Conservation (phyloP, 805 yeast genomes). For the Suhomyces kilbournensis region DNA sequence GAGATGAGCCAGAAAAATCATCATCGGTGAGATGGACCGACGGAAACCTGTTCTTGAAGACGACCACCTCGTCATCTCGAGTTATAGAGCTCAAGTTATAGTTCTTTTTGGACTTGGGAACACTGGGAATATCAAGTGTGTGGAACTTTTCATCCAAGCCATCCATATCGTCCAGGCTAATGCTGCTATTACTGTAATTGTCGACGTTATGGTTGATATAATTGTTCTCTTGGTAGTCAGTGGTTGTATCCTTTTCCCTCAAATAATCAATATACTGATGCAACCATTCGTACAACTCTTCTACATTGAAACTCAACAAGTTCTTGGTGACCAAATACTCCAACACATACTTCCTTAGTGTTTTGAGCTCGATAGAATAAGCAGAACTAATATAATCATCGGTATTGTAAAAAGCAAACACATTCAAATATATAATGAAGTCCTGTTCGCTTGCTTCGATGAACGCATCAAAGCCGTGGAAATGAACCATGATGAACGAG, state of each 20-base stretch:
- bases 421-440: slow-evolving; percentile 40
- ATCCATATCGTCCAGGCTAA: too few species aligned
- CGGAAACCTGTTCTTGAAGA: slow-evolving; percentile 7
- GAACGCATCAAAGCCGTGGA: slow-evolving; percentile 40
- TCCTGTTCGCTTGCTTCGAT: slow-evolving; percentile 35
- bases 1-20: too few species aligned
- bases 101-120: slow-evolving; percentile 3
- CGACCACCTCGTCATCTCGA: slow-evolving; percentile 1
- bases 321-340: slow-evolving; percentile 28
- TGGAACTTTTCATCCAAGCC: not conserved
- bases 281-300: slow-evolving; percentile 37
- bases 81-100: not conserved
- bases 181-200: too few species aligned
- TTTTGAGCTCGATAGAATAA: slow-evolving; percentile 18
- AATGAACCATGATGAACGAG: slow-evolving; percentile 41
- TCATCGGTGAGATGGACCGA: slow-evolving; percentile 3
- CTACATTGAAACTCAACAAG: slow-evolving; percentile 33
- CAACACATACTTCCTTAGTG: slow-evolving; percentile 22
- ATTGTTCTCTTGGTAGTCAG: too few species aligned
- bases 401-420: slow-evolving; percentile 38
- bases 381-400: slow-evolving; percentile 23
- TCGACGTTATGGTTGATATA: too few species aligned
- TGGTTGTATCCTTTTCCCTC: slow-evolving; percentile 11
- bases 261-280: slow-evolving; percentile 38
- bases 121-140: not conserved